These are phyloP conservation scores for Cordyceps cicadae DNA, from an alignment of 2,329 filamentous ascomycete species.

Conservation along the genomic window DNA sequence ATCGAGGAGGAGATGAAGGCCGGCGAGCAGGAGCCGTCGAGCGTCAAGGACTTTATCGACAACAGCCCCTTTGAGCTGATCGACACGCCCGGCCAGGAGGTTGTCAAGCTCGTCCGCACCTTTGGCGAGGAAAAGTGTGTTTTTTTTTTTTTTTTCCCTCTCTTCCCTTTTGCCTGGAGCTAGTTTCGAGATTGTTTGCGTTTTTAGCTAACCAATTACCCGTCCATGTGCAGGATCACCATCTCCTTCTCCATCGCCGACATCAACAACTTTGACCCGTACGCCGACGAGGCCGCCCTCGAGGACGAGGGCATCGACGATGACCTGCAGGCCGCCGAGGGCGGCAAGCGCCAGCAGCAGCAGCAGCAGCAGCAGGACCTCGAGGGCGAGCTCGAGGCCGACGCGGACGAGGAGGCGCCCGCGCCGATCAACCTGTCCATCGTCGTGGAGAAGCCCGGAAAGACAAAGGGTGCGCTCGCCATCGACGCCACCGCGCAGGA, in stretches of 20 bases:
- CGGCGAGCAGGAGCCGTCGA: constrained; percentile 61
- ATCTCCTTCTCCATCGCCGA: constrained; percentile 36
- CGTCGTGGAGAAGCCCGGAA: constrained; percentile 77
- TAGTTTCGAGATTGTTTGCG: neutral
- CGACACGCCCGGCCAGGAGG: constrained; percentile 77
- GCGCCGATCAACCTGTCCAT: constrained; percentile 81
- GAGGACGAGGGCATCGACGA: constrained; percentile 32
- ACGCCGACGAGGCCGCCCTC: constrained; percentile 29
- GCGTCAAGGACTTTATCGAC: constrained; percentile 80
- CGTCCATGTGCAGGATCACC: constrained; percentile 27
- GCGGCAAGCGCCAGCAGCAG: constrained; percentile 38
- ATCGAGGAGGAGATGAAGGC: constrained; percentile 77
- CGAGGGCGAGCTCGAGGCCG: constrained; percentile 39
- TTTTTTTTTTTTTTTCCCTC: constrained; percentile 14
- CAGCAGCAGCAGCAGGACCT: constrained; percentile 31
- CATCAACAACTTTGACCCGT: constrained; percentile 32
- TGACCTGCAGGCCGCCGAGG: constrained; percentile 43
- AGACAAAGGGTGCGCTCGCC: constrained; percentile 63
- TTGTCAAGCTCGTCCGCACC: constrained; percentile 73
- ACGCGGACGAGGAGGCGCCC: constrained; percentile 41
- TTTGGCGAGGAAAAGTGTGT: constrained; percentile 83
- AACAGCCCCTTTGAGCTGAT: constrained; percentile 76
- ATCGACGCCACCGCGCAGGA: constrained; percentile 83
- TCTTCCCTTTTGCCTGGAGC: too few relatives aligned
- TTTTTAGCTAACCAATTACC: neutral